Evolutionary conservation across 768 basidiomycete species (phyloP).

Genomic region (Pleurotus citrinopileatus): DNA sequence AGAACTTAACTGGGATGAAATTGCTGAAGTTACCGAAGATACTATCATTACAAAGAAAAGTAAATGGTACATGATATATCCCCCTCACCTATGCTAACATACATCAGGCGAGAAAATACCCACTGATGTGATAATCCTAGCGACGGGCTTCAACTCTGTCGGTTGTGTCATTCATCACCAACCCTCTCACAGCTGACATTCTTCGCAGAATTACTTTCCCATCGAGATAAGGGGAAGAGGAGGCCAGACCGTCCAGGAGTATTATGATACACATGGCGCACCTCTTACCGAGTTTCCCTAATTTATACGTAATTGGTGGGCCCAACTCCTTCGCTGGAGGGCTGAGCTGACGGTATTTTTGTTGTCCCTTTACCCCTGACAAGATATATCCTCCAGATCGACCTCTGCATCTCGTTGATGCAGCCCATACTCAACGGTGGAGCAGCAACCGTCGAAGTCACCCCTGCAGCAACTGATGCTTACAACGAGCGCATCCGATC

Average conservation of each 20-base stretch:
- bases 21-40: conserved; percentile 34
- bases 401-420: conserved; percentile 39
- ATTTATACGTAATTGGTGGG: conserved; percentile 38
- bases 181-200: not conserved
- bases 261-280: conserved; percentile 34
- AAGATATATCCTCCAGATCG: conserved; percentile 24
- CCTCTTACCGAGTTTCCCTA: conserved; percentile 46
- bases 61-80: conserved; percentile 7
- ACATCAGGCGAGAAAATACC: conserved; percentile 26
- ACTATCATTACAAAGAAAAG: conserved; percentile 42
- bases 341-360: conserved; percentile 36
- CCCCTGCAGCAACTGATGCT: conserved; percentile 26
- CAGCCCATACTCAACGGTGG: conserved; percentile 33
- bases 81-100: not conserved
- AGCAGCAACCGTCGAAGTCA: conserved; percentile 34
- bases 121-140: conserved; percentile 38
- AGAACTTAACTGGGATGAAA: conserved; percentile 37
- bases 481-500: conserved; percentile 40
- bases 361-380: not conserved
- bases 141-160: conserved; percentile 33
- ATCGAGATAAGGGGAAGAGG: conserved; percentile 27
- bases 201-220: conserved; percentile 30
- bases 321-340: conserved; percentile 42
- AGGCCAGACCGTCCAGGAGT: conserved; percentile 34
- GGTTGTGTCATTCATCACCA: not conserved